These are phyloP conservation scores for Mediolabrus comicus DNA, from an alignment of 108 stramenopile species.

Conservation along the genomic window DNA sequence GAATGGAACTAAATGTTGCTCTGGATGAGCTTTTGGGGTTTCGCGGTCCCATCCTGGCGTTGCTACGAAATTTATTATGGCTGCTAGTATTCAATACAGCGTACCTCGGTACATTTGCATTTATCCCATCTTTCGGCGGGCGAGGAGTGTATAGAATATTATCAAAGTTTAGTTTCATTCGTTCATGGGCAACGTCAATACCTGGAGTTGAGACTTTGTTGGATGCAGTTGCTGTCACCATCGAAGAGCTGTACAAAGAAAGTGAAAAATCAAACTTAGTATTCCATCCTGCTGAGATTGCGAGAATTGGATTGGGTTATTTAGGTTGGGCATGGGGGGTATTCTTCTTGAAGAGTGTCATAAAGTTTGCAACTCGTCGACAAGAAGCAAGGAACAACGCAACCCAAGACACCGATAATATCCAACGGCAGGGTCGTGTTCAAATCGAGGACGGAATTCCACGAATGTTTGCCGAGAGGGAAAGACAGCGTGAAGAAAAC, in stretches of 20 bases:
- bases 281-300: constrained; percentile 38
- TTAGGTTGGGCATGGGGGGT: constrained; percentile 19
- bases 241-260: constrained; percentile 22
- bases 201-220: constrained; percentile 3
- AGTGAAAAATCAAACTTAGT: constrained; percentile 38
- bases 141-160: constrained; percentile 9
- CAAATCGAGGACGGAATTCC: not conserved
- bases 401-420: not conserved
- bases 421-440: not conserved
- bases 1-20: constrained; percentile 88
- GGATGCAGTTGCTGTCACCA: constrained; percentile 10
- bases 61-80: constrained; percentile 87
- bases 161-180: constrained; percentile 9
- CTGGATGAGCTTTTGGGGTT: constrained; percentile 92
- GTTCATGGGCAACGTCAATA: not conserved
- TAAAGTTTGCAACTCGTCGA: not conserved
- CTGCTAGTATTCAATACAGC: constrained; percentile 91
- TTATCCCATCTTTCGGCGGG: constrained; percentile 80
- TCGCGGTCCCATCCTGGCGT: constrained; percentile 79
- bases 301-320: constrained; percentile 34
- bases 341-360: constrained; percentile 20
- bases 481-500: constrained; percentile 11
- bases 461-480: not conserved
- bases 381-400: not conserved
- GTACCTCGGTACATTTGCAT: constrained; percentile 89